phyloP scores from a whole-genome alignment of 495 filamentous ascomycete genomes.

The Penicillium subrubescens region DNA sequence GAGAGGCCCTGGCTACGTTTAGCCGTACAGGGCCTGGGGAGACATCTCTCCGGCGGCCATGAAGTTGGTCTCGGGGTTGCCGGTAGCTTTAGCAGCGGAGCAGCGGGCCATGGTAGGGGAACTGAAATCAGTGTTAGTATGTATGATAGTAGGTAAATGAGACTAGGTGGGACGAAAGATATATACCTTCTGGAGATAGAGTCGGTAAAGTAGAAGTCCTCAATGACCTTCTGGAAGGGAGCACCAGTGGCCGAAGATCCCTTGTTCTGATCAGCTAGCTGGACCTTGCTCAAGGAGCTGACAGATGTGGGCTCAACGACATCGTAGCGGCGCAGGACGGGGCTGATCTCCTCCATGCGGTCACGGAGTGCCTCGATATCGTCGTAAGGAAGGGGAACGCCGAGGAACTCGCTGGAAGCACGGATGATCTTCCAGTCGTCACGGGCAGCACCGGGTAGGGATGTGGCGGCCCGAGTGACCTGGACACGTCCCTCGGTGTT shows the following conservation, averaged over 20 bases:
- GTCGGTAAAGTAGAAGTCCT: constrained; percentile 98
- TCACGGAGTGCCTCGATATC: constrained; percentile 84
- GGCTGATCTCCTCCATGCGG: constrained; percentile 93
- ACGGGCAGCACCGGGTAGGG: constrained; percentile 80
- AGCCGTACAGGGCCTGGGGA: constrained; percentile 51
- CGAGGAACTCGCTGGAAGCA: constrained; percentile 88
- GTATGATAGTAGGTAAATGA: background rate
- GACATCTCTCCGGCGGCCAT: constrained; percentile 75
- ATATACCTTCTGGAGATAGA: constrained; percentile 87
- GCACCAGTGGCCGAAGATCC: constrained; percentile 65
- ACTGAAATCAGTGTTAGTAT: constrained; percentile 49
- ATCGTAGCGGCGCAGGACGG: constrained; percentile 85
- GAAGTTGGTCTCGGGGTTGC: constrained; percentile 76
- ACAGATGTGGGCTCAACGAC: constrained; percentile 78
- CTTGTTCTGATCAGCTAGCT: constrained; percentile 95
- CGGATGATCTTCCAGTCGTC: constrained; percentile 99
- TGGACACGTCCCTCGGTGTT: constrained; percentile 97
- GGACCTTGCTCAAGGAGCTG: constrained; percentile 76
- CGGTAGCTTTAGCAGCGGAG: constrained; percentile 75
- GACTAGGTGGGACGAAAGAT: background rate
- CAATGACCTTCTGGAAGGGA: constrained; percentile 78
- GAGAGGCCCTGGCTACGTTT: constrained; percentile 15
- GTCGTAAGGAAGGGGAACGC: constrained; percentile 84
- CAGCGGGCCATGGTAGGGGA: constrained; percentile 97
- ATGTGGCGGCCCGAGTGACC: constrained; percentile 84